phyloP scores from a whole-genome alignment of 2,329 filamentous ascomycete species.

The Ascochyta viciae-villosae region DNA sequence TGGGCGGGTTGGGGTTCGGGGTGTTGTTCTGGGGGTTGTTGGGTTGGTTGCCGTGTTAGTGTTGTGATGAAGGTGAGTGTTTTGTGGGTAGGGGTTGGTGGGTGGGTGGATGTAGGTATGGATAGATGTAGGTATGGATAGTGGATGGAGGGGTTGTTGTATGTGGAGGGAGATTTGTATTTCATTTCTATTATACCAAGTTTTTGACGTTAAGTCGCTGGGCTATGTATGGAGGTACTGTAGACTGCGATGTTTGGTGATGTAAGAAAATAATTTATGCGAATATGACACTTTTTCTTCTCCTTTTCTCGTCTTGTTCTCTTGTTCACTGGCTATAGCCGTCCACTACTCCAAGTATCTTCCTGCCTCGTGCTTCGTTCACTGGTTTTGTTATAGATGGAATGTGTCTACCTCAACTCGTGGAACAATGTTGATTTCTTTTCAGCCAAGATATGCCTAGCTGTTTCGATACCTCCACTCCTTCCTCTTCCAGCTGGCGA shows the following conservation, averaged over 20 bases:
- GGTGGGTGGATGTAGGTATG: neutral
- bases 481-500: no score
- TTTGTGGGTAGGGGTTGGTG: slow-evolving; percentile 25
- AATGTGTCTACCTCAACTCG: no score
- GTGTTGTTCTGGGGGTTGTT: slow-evolving; percentile 13
- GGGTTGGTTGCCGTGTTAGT: neutral
- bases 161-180: no score
- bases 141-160: neutral
- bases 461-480: no score
- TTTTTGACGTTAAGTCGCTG: neutral
- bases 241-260: no score
- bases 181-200: neutral
- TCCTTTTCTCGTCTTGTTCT: neutral
- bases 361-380: neutral
- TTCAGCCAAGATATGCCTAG: no score
- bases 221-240: neutral
- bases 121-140: neutral
- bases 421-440: no score
- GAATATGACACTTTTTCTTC: slow-evolving; percentile 5
- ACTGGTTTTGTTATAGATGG: no score
- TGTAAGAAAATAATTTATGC: neutral
- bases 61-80: slow-evolving; percentile 25
- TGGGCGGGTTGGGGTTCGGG: slow-evolving; percentile 30
- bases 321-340: neutral
- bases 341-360: no score